Conservation (phyloP, 1,284 basidiomycete species). For the Ustilago loliicola region DNA sequence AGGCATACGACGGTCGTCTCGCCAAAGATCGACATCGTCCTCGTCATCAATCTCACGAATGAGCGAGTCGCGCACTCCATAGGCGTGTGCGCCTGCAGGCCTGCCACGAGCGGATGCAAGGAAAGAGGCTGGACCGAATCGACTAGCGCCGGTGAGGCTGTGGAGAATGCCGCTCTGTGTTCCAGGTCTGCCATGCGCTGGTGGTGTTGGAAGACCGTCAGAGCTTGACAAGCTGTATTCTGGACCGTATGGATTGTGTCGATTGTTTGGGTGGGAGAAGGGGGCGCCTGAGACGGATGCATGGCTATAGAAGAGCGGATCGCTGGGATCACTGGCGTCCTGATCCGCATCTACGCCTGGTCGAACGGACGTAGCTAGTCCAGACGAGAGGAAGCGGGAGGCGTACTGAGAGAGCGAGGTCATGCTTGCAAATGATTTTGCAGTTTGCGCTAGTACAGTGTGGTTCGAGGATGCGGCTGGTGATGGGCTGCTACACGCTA, state of each 20-base stretch:
- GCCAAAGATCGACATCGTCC: constrained; percentile 58
- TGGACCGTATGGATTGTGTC: constrained; percentile 44
- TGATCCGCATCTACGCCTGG: constrained; percentile 43
- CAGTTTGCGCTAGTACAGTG: background rate
- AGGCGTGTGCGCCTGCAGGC: constrained; percentile 9
- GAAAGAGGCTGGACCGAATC: constrained; percentile 50
- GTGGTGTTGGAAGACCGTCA: constrained; percentile 53
- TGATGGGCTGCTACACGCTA: constrained; percentile 33
- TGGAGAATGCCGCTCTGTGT: constrained; percentile 49
- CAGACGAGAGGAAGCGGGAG: constrained; percentile 53
- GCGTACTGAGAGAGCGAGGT: constrained; percentile 57
- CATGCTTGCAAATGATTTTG: constrained; percentile 12
- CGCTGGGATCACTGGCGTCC: constrained; percentile 41
- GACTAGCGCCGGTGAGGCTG: constrained; percentile 50
- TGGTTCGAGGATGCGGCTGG: background rate
- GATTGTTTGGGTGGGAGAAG: constrained; percentile 43
- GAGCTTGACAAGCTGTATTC: constrained; percentile 57
- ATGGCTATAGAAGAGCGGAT: constrained; percentile 55
- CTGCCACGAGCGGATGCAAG: constrained; percentile 25
- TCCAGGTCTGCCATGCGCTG: constrained; percentile 23
- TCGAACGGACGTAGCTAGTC: constrained; percentile 36
- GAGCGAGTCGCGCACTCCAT: constrained; percentile 47
- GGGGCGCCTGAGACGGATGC: constrained; percentile 45
- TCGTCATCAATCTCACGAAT: constrained; percentile 59
- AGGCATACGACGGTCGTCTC: constrained; percentile 48